Percentiles rank a stretch among this genome's conserved stretches.
Conservation (phyloP, 169 alveolate genomes). For the Besnoitia besnoiti region DNA sequence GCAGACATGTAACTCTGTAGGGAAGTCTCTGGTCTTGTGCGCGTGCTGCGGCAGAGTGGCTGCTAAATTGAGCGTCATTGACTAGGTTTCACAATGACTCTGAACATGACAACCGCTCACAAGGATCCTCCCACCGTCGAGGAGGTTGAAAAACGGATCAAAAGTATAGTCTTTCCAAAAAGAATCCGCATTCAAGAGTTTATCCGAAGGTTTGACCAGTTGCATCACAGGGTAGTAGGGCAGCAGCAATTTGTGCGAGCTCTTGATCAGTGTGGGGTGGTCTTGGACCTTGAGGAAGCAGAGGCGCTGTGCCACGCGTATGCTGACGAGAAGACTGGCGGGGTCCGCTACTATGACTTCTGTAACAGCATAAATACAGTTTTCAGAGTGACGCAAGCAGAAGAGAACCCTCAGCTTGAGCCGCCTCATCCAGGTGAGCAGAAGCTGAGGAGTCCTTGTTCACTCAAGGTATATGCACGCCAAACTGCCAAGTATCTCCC, state of each 20-base stretch:
- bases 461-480: too few species aligned
- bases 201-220: not conserved
- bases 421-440: slow-evolving; percentile 6
- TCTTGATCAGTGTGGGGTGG: slow-evolving; percentile 24
- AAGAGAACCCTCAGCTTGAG: not conserved
- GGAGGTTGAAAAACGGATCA: not conserved
- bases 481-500: too few species aligned
- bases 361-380: not conserved
- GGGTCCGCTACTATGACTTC: slow-evolving; percentile 26
- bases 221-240: slow-evolving; percentile 26
- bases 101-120: not conserved
- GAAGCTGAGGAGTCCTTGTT: not conserved
- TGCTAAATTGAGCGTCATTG: not conserved
- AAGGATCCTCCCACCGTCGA: not conserved
- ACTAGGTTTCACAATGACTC: not conserved
- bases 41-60: not conserved
- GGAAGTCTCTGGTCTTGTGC: too few species aligned
- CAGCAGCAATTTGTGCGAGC: slow-evolving; percentile 33
- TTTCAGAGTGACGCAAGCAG: slow-evolving; percentile 21
- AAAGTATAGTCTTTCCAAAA: not conserved
- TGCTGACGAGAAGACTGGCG: slow-evolving; percentile 30
- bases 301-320: not conserved
- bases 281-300: not conserved
- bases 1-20: too few species aligned
- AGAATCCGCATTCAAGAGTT: slow-evolving; percentile 12